Evolutionary conservation across 2,329 filamentous ascomycete genomes (phyloP).

Genomic region (Colletotrichum endophyticum): DNA sequence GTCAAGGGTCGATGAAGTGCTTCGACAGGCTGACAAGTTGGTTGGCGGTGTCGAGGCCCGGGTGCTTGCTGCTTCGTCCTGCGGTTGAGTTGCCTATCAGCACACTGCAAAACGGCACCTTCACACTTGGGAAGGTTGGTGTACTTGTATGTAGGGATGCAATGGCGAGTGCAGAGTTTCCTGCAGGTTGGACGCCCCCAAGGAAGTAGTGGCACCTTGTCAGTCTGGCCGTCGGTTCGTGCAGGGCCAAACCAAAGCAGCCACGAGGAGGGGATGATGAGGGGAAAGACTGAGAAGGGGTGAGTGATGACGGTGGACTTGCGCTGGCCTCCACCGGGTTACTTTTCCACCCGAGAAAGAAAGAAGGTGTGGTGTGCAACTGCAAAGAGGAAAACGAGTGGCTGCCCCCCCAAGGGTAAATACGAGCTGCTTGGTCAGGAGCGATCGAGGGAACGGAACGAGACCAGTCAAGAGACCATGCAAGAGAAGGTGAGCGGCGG

Average conservation of each 20-base stretch:
- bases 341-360: background rate
- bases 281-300: background rate
- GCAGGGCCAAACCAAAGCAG: background rate
- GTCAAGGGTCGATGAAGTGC: background rate
- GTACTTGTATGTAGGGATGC: slow-evolving; percentile 7
- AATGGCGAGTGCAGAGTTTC: background rate
- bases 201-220: slow-evolving; percentile 7
- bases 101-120: background rate
- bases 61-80: background rate
- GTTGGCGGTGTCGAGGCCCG: background rate
- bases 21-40: background rate
- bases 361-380: background rate
- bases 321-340: background rate
- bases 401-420: slow-evolving; percentile 1
- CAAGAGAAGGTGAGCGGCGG: background rate
- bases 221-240: background rate
- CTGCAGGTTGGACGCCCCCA: slow-evolving; percentile 4
- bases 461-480: background rate
- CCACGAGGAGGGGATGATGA: background rate
- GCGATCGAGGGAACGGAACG: background rate
- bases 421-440: slow-evolving; percentile 11
- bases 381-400: background rate
- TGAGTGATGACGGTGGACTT: slow-evolving; percentile 7
- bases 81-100: background rate
- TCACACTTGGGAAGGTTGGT: background rate